Percentiles rank a stretch among this genome's conserved stretches.
Conservation (phyloP, 2,329 filamentous ascomycete species). For the Penicillium occitanis region DNA sequence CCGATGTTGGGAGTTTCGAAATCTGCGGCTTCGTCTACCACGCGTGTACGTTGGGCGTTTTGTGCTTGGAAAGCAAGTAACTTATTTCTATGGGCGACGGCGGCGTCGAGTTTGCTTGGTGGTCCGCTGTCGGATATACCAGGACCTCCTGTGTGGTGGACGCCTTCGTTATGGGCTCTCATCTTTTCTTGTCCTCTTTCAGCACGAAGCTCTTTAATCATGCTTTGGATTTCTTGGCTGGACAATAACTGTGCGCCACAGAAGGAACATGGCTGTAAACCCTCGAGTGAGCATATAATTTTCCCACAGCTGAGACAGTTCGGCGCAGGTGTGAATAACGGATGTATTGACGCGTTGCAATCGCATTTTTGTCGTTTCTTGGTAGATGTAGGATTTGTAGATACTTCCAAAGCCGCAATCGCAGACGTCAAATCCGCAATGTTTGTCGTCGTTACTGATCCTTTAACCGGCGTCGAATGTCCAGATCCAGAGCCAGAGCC, state of each 20-base stretch:
- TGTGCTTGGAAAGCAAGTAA: constrained; percentile 80
- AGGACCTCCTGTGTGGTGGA: constrained; percentile 40
- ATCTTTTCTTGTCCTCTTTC: constrained; percentile 86
- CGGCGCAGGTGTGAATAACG: constrained; percentile 83
- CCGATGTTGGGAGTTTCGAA: constrained; percentile 63
- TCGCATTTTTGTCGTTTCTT: constrained; percentile 71
- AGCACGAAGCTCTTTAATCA: constrained; percentile 78
- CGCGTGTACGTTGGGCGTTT: constrained; percentile 78
- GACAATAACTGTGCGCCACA: constrained; percentile 75
- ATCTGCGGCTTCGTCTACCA: constrained; percentile 81
- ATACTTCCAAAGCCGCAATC: constrained; percentile 85
- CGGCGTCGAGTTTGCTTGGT: constrained; percentile 62
- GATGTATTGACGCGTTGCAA: constrained; percentile 84
- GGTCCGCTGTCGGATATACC: constrained; percentile 32
- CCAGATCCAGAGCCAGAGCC: constrained; percentile 32
- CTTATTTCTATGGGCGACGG: constrained; percentile 75
- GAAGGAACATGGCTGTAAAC: constrained; percentile 89
- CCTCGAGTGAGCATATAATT: constrained; percentile 91
- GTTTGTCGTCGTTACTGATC: constrained; percentile 47
- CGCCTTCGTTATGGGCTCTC: constrained; percentile 68
- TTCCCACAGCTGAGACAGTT: constrained; percentile 94
- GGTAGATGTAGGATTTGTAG: constrained; percentile 75
- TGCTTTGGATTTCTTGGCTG: constrained; percentile 72
- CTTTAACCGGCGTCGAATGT: constrained; percentile 64
- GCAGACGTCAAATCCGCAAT: constrained; percentile 66